A percentile compares a stretch with the other conserved stretches of the same genome.
phyloP scores from a whole-genome alignment of 2,329 filamentous ascomycete species.

The Hysterium pulicare region DNA sequence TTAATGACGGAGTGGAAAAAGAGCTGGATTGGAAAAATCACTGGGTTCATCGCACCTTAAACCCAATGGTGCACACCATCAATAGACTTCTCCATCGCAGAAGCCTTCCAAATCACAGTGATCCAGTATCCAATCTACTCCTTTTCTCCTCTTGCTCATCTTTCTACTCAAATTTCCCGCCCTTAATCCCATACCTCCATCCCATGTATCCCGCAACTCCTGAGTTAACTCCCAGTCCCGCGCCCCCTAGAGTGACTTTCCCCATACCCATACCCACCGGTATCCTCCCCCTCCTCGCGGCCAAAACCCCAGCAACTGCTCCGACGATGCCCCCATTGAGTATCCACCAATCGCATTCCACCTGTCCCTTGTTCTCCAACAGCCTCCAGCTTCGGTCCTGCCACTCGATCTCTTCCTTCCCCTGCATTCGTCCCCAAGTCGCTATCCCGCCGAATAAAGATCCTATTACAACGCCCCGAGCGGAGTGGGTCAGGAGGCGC shows the following conservation, averaged over 20 bases:
- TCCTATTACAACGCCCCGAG: slow-evolving; percentile 46
- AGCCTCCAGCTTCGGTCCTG: slow-evolving; percentile 61
- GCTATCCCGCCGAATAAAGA: slow-evolving; percentile 44
- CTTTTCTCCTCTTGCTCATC: no score
- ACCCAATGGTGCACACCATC: no score
- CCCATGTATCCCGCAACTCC: slow-evolving; percentile 50
- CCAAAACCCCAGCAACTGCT: slow-evolving; percentile 30
- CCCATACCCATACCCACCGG: slow-evolving; percentile 27
- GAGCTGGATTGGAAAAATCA: no score
- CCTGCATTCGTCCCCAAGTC: slow-evolving; percentile 52
- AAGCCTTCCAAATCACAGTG: no score
- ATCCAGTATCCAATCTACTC: no score
- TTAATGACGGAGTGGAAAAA: no score
- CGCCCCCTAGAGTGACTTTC: slow-evolving; percentile 44
- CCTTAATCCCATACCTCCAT: slow-evolving; percentile 52
- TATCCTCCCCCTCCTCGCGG: slow-evolving; percentile 24
- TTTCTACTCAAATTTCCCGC: slow-evolving; percentile 25
- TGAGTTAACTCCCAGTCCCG: slow-evolving; percentile 48
- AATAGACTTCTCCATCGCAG: no score
- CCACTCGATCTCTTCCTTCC: slow-evolving; percentile 60
- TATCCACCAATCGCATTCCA: slow-evolving; percentile 56
- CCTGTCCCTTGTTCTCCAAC: slow-evolving; percentile 56
- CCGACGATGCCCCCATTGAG: slow-evolving; percentile 43
- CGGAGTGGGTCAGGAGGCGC: slow-evolving; percentile 45
- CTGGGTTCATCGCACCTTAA: no score